Base-by-base conservation (phyloP, 2,329 filamentous ascomycete genomes). In the Colletotrichum sp. region DNA sequence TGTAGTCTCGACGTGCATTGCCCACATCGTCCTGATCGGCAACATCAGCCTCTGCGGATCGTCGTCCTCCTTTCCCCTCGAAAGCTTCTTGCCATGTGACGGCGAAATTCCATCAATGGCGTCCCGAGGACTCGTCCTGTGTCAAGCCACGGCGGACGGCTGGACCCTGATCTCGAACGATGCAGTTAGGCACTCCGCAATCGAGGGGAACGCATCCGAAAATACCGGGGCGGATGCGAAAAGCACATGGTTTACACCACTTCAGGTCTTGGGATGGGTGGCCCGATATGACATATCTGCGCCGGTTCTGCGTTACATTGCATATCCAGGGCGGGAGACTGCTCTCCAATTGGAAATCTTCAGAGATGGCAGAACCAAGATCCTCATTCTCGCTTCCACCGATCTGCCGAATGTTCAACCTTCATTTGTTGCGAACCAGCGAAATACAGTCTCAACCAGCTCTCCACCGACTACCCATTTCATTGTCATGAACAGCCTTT, bases 61-160 rank as follows among this genome's bases (percentile, higher is more conserved):
- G 75, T 67, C 62, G 39, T 71, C 66, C 32, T 75, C 75, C 75
- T 29, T 67, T 3, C 72, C 34, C 66, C 65, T 71, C 62, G 25
- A 75, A 63, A 63, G 65, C 44, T 29, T 67, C 55, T 39, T 36
- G 32, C 49, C 55, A 39, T 55, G 49, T 30, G 62, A 36, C 52
- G 12, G 6, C 29, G 25, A 59, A 62, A 71, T 75, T 67, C 75
- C 75, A 75, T 77, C 75, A 77, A 77, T 77, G 29, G 30, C 52
- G 52, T 62, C 25, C 19, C 59, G n/a, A 36, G 25, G n/a, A 36
- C 57, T 32, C 32, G 22, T 19, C 29, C 29, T 8, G 22, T 30
- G 19, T 16, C 62, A 36, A 64, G 34, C 27, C 57, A 65, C 39
- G 44, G 64, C 64, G 27, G 32, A 36, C 22, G 70, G 34, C 59